These are phyloP conservation scores for Microascus cirrosus DNA, from an alignment of 2,329 filamentous ascomycete genomes.

Conservation along the genomic window DNA sequence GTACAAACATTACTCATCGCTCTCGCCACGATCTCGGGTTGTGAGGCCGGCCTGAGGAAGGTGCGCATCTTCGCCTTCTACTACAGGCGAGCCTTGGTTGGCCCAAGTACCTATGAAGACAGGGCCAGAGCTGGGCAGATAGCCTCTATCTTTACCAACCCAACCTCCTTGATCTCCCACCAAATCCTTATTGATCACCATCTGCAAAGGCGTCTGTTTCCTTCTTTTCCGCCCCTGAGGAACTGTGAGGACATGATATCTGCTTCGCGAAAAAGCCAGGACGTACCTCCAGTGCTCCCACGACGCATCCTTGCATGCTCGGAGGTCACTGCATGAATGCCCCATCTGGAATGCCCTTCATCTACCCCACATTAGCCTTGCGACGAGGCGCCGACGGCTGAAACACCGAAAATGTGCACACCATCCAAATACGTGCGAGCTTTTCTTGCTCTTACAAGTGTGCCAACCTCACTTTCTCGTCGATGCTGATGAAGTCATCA, in stretches of 20 bases:
- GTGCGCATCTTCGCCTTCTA: background rate
- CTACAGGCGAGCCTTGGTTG: too few species aligned
- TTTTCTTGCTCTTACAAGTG: background rate
- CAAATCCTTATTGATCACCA: too few species aligned
- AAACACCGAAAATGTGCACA: background rate
- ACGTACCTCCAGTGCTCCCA: background rate
- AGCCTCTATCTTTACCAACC: background rate
- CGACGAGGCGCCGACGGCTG: background rate
- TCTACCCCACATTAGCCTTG: background rate
- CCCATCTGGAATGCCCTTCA: background rate
- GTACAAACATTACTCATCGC: background rate
- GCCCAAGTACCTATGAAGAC: too few species aligned
- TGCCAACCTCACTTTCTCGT: too few species aligned
- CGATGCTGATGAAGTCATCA: background rate
- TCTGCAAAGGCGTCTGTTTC: background rate
- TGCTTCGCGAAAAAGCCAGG: background rate
- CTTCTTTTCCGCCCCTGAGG: background rate
- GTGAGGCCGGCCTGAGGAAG: background rate
- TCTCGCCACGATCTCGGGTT: background rate
- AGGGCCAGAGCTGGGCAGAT: too few species aligned
- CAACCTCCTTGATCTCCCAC: too few species aligned
- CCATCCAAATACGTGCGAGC: background rate
- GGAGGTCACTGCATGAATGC: background rate
- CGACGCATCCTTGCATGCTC: background rate
- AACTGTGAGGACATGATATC: background rate